Evolutionary conservation across 257 asterid genomes (phyloP).

Genomic region (Eustoma russellianum): DNA sequence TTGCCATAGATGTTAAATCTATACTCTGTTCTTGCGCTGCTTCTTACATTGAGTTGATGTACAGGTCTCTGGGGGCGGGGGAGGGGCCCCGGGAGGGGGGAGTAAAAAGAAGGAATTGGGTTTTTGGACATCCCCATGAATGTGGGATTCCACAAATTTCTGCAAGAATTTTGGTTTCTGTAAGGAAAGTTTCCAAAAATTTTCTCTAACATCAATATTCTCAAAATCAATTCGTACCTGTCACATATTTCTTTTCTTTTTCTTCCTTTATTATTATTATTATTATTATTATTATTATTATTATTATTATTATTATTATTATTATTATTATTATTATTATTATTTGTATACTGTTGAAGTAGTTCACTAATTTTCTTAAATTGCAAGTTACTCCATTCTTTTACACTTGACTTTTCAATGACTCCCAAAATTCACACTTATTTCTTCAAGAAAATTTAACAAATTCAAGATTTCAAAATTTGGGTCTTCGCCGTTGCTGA

Average conservation of each 20-base stretch:
- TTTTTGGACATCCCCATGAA: not conserved
- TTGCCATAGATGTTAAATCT: no score
- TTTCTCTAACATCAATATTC: not conserved
- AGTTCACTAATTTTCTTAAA: slow-evolving; percentile 18
- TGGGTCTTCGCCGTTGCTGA: slow-evolving; percentile 25
- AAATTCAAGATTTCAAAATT: slow-evolving; percentile 5
- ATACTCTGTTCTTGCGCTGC: no score
- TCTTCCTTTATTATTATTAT: no score
- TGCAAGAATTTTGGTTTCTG: not conserved
- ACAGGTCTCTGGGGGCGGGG: no score
- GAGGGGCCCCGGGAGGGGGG: no score
- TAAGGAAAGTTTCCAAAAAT: not conserved
- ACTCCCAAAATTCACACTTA: slow-evolving; percentile 2
- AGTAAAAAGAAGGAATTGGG: no score
- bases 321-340: no score
- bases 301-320: no score
- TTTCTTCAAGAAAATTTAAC: slow-evolving; percentile 1
- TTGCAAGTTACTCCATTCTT: slow-evolving; percentile 24
- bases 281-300: no score
- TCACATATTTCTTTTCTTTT: slow-evolving; percentile 1
- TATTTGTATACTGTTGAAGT: slow-evolving; percentile 2
- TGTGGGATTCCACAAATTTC: not conserved
- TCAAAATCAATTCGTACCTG: not conserved
- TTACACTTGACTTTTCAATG: slow-evolving; percentile 22
- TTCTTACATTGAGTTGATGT: no score